A percentile compares a stretch with the other conserved stretches of the same genome.
phyloP scores from a whole-genome alignment of 371 early-diverging fungal species.

The Actinomortierella ambigua region DNA sequence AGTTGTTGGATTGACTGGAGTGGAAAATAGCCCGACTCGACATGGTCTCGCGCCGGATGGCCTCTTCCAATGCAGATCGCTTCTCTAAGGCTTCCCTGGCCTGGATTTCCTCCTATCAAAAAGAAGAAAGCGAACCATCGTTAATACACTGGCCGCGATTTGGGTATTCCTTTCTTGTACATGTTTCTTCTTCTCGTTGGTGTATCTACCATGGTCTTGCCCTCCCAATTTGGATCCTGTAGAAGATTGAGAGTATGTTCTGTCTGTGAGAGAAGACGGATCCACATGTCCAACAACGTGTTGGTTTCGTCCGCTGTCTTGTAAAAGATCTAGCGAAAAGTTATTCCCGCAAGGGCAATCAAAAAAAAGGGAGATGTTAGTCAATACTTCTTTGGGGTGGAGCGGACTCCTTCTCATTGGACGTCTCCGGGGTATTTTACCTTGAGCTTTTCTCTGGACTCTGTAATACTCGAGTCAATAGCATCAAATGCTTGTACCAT shows the following conservation, averaged over 20 bases:
- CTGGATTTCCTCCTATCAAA: too few relatives aligned
- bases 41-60: too few relatives aligned
- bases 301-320: conserved; percentile 45
- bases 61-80: too few relatives aligned
- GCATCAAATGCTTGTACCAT: conserved; percentile 24
- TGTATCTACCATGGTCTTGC: conserved; percentile 19
- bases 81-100: too few relatives aligned
- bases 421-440: too few relatives aligned
- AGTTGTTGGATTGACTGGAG: too few relatives aligned
- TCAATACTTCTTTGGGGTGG: neutral
- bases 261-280: conserved; percentile 33
- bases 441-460: conserved; percentile 38
- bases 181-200: neutral
- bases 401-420: too few relatives aligned
- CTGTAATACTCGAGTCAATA: conserved; percentile 29
- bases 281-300: conserved; percentile 44
- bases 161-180: too few relatives aligned
- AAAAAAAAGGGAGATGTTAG: neutral
- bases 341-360: neutral
- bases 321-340: conserved; percentile 21
- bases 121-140: too few relatives aligned
- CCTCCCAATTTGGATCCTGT: conserved; percentile 43
- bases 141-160: too few relatives aligned
- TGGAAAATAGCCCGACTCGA: too few relatives aligned
- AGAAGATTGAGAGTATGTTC: conserved; percentile 28